A percentile compares a stretch with the other conserved stretches of the same genome.
phyloP scores from a whole-genome alignment of 2,329 filamentous ascomycete species.

The Apiospora saccharicola region DNA sequence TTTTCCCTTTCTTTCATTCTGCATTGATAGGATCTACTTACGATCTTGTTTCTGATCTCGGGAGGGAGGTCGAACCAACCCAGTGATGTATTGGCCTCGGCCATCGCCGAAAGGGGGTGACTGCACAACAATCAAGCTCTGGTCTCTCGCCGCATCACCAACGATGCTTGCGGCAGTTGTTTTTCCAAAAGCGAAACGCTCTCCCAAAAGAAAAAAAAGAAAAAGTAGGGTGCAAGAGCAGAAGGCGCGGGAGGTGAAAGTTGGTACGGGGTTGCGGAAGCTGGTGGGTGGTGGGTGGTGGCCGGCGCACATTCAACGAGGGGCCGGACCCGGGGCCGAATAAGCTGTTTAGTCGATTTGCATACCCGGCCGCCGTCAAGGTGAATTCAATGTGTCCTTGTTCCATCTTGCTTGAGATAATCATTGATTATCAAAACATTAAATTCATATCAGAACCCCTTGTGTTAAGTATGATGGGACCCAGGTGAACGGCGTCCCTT shows the following conservation, averaged over 20 bases:
- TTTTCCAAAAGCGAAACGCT: neutral
- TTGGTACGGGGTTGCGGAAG: too few relatives aligned
- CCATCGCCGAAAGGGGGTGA: neutral
- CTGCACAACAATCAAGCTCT: neutral
- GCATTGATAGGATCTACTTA: neutral
- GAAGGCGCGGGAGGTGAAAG: neutral
- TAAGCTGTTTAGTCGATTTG: neutral
- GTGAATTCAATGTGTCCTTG: neutral
- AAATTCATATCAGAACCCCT: neutral
- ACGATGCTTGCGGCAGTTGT: neutral
- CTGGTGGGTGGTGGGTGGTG: neutral
- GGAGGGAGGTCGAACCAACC: neutral
- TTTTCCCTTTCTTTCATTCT: neutral
- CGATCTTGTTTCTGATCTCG: slow-evolving; percentile 3
- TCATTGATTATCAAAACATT: neutral
- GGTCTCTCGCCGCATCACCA: neutral
- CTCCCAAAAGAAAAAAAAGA: neutral
- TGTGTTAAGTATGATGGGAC: neutral
- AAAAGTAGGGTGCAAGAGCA: neutral
- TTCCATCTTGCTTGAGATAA: neutral
- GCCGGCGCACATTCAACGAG: too few relatives aligned
- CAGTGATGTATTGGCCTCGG: neutral
- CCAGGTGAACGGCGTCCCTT: neutral
- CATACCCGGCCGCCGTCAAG: neutral
- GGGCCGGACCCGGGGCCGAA: neutral